These are phyloP conservation scores for Pythium apleroticum DNA, from an alignment of 352 stramenopile species.

Conservation along the genomic window DNA sequence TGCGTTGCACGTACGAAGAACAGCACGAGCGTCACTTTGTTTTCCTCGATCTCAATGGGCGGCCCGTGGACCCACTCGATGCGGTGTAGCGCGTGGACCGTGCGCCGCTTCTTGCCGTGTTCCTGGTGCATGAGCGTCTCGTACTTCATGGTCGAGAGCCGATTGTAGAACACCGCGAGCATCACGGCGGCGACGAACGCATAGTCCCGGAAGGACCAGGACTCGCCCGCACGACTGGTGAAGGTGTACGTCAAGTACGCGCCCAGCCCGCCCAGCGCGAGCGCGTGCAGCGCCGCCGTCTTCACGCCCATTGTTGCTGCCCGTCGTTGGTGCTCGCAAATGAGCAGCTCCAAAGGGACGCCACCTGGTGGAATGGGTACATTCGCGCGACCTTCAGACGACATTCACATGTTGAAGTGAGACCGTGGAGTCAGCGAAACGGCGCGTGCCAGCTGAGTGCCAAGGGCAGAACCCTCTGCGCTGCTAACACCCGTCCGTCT, in stretches of 20 bases:
- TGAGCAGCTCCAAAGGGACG: not conserved
- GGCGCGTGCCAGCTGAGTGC: not conserved
- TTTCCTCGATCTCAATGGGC: slow-evolving; percentile 42
- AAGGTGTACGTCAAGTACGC: slow-evolving; percentile 51
- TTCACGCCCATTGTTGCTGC: slow-evolving; percentile 3
- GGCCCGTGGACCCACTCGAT: slow-evolving; percentile 64
- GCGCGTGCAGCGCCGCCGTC: slow-evolving; percentile 35
- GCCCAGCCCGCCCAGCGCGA: slow-evolving; percentile 42
- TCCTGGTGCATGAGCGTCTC: slow-evolving; percentile 43
- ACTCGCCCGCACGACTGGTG: slow-evolving; percentile 34
- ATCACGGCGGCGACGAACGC: slow-evolving; percentile 59
- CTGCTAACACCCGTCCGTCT: not conserved
- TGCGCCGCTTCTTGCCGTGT: slow-evolving; percentile 29
- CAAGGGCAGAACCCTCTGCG: too few species aligned
- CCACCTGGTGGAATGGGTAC: slow-evolving; percentile 1
- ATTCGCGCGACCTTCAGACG: slow-evolving; percentile 16
- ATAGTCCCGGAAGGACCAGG: slow-evolving; percentile 60
- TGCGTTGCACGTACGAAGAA: slow-evolving; percentile 86
- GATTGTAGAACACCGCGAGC: slow-evolving; percentile 53
- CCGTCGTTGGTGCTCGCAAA: not conserved
- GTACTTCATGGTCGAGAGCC: slow-evolving; percentile 52
- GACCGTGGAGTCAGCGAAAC: not conserved
- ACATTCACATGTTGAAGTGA: slow-evolving; percentile 10
- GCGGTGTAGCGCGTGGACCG: slow-evolving; percentile 31
- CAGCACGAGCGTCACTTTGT: slow-evolving; percentile 70